These are phyloP conservation scores for Fusarium praegraminearum DNA, from an alignment of 2,329 filamentous ascomycete species.

Conservation along the genomic window DNA sequence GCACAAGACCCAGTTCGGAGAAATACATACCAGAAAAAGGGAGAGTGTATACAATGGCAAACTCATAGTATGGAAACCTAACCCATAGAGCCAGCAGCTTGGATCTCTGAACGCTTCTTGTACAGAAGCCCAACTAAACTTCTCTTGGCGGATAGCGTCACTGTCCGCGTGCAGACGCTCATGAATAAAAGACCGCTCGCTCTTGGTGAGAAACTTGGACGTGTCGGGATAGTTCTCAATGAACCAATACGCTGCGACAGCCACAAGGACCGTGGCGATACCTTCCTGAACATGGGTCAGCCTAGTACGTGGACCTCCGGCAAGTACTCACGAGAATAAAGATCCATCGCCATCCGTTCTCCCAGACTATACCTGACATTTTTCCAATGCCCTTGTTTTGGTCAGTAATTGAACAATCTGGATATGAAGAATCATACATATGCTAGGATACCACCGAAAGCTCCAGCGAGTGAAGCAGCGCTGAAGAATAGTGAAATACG, in stretches of 20 bases:
- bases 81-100: conserved; percentile 78
- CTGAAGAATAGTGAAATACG: conserved; percentile 69
- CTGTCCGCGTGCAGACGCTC: conserved; percentile 74
- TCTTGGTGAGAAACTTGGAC: conserved; percentile 66
- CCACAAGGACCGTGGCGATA: conserved; percentile 65
- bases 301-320: fast-evolving
- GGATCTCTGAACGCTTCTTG: conserved; percentile 72
- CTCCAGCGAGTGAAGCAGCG: conserved; percentile 65
- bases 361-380: conserved; percentile 65
- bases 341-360: conserved; percentile 69
- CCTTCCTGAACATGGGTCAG: conserved; percentile 58
- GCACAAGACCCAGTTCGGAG: fast-evolving
- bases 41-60: conserved; percentile 70
- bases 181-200: conserved; percentile 69
- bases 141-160: conserved; percentile 76
- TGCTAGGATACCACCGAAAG: conserved; percentile 68
- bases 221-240: conserved; percentile 75
- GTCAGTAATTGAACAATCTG: not conserved
- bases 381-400: conserved; percentile 61
- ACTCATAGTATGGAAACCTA: conserved; percentile 79
- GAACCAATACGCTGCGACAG: conserved; percentile 66
- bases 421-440: conserved; percentile 54
- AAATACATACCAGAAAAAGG: conserved; percentile 64
- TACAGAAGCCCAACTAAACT: conserved; percentile 77
- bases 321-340: conserved; percentile 64